These are phyloP conservation scores for Agaricales sp. DNA, from an alignment of 1,284 basidiomycete genomes.

Conservation along the genomic window DNA sequence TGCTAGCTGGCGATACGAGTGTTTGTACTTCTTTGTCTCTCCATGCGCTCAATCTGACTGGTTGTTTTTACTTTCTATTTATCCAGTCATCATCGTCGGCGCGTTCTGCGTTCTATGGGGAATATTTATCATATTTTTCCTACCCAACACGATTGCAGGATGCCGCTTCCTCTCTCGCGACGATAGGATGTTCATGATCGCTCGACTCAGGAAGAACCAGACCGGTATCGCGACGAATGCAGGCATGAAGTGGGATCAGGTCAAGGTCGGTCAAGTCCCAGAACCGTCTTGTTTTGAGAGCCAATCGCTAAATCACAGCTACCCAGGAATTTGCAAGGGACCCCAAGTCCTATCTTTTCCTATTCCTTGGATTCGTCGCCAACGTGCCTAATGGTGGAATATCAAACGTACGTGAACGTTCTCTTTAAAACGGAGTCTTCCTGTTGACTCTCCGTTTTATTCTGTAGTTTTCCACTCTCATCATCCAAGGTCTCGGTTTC, in stretches of 20 bases:
- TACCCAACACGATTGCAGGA: constrained; percentile 20
- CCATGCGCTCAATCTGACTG: background rate
- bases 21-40: background rate
- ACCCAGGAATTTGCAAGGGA: constrained; percentile 13
- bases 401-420: constrained; percentile 11
- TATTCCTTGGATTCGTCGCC: constrained; percentile 14
- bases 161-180: constrained; percentile 19
- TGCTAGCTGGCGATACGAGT: constrained; percentile 23
- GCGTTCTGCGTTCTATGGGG: constrained; percentile 15
- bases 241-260: constrained; percentile 20
- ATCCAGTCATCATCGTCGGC: constrained; percentile 17
- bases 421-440: background rate
- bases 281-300: background rate
- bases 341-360: constrained; percentile 17
- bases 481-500: constrained; percentile 28
- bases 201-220: constrained; percentile 18
- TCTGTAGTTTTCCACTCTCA: constrained; percentile 17
- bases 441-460: background rate
- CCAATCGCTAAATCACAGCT: constrained; percentile 12
- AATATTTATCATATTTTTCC: constrained; percentile 14
- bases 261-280: background rate
- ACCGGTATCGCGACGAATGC: constrained; percentile 17
- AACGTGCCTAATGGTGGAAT: constrained; percentile 18
- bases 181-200: constrained; percentile 20
- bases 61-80: constrained; percentile 6